Evolutionary conservation across 164 flowering plant genomes (phyloP).

Genomic region (Vitis cinerea): DNA sequence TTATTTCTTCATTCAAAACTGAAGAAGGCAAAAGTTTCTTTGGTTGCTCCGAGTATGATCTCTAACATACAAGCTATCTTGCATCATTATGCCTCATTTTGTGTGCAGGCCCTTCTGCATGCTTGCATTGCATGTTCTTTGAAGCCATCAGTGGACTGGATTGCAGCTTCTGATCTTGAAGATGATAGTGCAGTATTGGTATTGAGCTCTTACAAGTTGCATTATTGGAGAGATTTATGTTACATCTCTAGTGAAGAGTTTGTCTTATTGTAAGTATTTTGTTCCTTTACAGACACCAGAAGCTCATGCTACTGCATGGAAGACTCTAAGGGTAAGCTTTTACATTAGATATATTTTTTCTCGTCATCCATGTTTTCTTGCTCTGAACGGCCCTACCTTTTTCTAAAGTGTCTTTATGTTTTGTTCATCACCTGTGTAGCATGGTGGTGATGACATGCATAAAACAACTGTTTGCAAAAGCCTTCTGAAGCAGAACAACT

Average conservation of each 20-base stretch:
- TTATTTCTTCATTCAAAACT: neutral
- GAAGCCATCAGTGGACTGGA: conserved; percentile 88
- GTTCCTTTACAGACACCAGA: conserved; percentile 69
- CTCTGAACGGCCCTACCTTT: neutral
- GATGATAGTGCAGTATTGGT: conserved; percentile 77
- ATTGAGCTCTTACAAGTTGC: conserved; percentile 12
- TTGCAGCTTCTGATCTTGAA: conserved; percentile 99
- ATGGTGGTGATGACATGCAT: neutral
- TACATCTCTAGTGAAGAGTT: neutral
- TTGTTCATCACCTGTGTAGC: neutral
- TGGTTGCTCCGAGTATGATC: neutral
- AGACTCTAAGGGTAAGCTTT: conserved; percentile 64
- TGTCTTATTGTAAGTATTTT: neutral
- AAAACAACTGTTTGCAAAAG: neutral
- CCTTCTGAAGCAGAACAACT: no score
- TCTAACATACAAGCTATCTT: neutral
- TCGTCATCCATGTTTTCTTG: no score
- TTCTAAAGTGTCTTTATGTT: neutral
- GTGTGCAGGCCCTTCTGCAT: conserved; percentile 86
- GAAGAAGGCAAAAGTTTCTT: neutral
- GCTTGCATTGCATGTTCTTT: conserved; percentile 88
- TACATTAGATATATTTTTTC: no score
- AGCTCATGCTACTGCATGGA: conserved; percentile 92
- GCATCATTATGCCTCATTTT: conserved; percentile 5
- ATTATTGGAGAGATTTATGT: neutral